A percentile compares a stretch with the other conserved stretches of the same genome.
Conservation (phyloP, 1,139 yeast genomes). For the Meyerozyma guilliermondii region DNA sequence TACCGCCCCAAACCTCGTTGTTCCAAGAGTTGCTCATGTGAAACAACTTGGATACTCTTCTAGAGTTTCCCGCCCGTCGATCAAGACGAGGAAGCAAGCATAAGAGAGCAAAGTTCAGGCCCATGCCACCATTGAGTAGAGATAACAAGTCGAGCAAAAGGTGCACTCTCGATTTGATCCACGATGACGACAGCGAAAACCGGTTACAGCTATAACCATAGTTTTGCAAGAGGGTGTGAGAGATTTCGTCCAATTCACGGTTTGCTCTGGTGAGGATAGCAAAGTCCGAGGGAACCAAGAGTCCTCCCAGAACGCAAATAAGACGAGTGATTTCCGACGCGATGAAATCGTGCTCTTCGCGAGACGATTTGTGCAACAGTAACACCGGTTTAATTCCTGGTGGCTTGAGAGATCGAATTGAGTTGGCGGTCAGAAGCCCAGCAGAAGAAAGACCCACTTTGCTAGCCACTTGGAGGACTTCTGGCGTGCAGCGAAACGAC, state of each 20-base stretch:
- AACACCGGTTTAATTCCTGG: slow-evolving; percentile 29
- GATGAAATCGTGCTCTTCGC: slow-evolving; percentile 39
- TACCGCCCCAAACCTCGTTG: neutral
- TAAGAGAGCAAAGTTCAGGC: slow-evolving; percentile 31
- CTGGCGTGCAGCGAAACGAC: slow-evolving; percentile 58
- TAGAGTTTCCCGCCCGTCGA: slow-evolving; percentile 16
- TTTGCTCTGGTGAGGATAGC: slow-evolving; percentile 53
- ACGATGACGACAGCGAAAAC: slow-evolving; percentile 44
- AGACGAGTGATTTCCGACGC: slow-evolving; percentile 42
- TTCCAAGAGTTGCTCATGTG: slow-evolving; percentile 11
- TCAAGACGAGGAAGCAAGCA: slow-evolving; percentile 26
- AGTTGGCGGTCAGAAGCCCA: neutral
- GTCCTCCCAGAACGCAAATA: slow-evolving; percentile 40
- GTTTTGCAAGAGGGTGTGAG: slow-evolving; percentile 27
- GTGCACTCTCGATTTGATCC: slow-evolving; percentile 50
- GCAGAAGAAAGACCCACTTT: slow-evolving; percentile 13
- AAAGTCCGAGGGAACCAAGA: slow-evolving; percentile 46
- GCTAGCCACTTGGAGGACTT: slow-evolving; percentile 41
- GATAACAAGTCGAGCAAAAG: slow-evolving; percentile 47
- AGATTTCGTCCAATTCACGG: slow-evolving; percentile 42
- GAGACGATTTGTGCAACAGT: slow-evolving; percentile 16
- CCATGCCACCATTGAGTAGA: slow-evolving; percentile 27
- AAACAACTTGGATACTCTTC: slow-evolving; percentile 25
- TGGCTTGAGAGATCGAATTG: slow-evolving; percentile 16
- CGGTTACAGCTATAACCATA: slow-evolving; percentile 41